Evolutionary conservation across 805 yeast genomes (phyloP).

Genomic region (Myxozyma kluyveri): DNA sequence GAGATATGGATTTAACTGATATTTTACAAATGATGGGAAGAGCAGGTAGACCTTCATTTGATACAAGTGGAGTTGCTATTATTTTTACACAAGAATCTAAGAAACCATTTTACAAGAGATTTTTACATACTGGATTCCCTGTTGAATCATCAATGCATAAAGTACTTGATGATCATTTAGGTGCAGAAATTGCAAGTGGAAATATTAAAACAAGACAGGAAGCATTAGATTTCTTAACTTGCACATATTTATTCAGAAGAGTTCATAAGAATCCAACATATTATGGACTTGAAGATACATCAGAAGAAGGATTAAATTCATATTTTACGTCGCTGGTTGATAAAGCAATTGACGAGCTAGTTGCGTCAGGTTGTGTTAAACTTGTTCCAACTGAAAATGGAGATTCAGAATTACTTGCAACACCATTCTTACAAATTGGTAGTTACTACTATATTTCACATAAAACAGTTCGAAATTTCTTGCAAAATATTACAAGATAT

Average conservation of each 20-base stretch:
- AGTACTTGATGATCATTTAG: slow-evolving; percentile 73
- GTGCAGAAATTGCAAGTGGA: slow-evolving; percentile 75
- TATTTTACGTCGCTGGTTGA: slow-evolving; percentile 57
- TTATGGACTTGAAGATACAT: slow-evolving; percentile 70
- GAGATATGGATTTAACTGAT: slow-evolving; percentile 80
- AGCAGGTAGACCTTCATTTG: slow-evolving; percentile 80
- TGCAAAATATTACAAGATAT: slow-evolving; percentile 49
- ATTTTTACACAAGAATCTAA: slow-evolving; percentile 74
- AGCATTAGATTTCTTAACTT: slow-evolving; percentile 70
- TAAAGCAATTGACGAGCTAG: slow-evolving; percentile 60
- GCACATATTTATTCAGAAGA: slow-evolving; percentile 73
- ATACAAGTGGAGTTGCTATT: slow-evolving; percentile 72
- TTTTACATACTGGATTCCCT: slow-evolving; percentile 75
- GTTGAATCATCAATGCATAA: slow-evolving; percentile 78
- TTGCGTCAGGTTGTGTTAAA: slow-evolving; percentile 68
- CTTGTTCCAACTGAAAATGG: slow-evolving; percentile 41
- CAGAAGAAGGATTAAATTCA: slow-evolving; percentile 38
- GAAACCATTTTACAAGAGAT: slow-evolving; percentile 73
- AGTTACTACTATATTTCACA: slow-evolving; percentile 94
- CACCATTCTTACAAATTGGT: slow-evolving; percentile 79
- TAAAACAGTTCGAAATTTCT: slow-evolving; percentile 71
- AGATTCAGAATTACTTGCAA: slow-evolving; percentile 48
- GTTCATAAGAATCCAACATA: slow-evolving; percentile 76
- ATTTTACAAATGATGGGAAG: slow-evolving; percentile 83
- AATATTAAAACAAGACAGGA: slow-evolving; percentile 62